A percentile compares a stretch with the other conserved stretches of the same genome.
phyloP scores from a whole-genome alignment of 768 basidiomycete genomes.

The Ramaria rubella region DNA sequence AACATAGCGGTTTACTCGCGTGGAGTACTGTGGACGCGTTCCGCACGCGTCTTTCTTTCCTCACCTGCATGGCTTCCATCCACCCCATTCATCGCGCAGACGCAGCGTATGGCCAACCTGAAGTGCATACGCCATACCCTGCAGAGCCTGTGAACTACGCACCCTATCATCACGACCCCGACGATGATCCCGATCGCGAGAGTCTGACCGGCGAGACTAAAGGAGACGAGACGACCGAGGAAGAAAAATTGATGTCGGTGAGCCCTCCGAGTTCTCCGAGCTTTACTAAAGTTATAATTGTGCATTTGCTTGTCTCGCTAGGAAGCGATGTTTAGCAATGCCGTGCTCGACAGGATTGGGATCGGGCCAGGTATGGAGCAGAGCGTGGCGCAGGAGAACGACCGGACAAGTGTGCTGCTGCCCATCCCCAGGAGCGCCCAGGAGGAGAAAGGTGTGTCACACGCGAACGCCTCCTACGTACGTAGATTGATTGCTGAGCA shows the following conservation, averaged over 20 bases:
- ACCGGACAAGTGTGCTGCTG: not conserved
- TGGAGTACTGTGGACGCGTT: not conserved
- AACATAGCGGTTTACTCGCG: not conserved
- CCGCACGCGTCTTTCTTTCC: no score
- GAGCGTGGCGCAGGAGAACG: not conserved
- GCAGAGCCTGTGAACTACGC: not conserved
- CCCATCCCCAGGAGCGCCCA: slow-evolving; percentile 1
- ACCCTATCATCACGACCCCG: not conserved
- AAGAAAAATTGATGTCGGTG: not conserved
- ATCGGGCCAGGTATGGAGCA: not conserved
- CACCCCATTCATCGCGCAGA: slow-evolving; percentile 7
- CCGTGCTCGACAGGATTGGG: slow-evolving; percentile 1
- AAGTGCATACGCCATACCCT: slow-evolving; percentile 6
- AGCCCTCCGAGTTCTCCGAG: not conserved
- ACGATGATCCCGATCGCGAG: slow-evolving; percentile 7
- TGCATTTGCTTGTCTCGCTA: not conserved
- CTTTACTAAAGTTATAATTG: not conserved
- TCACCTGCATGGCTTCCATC: not conserved
- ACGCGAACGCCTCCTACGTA: not conserved
- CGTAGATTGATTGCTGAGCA: not conserved
- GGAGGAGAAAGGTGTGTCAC: slow-evolving; percentile 4
- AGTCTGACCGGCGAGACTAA: slow-evolving; percentile 6
- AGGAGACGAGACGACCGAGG: slow-evolving; percentile 3
- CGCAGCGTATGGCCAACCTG: slow-evolving; percentile 1
- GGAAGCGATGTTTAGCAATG: not conserved